Conservation (phyloP, 495 filamentous ascomycete genomes). For the Aspergillus taichungensis region DNA sequence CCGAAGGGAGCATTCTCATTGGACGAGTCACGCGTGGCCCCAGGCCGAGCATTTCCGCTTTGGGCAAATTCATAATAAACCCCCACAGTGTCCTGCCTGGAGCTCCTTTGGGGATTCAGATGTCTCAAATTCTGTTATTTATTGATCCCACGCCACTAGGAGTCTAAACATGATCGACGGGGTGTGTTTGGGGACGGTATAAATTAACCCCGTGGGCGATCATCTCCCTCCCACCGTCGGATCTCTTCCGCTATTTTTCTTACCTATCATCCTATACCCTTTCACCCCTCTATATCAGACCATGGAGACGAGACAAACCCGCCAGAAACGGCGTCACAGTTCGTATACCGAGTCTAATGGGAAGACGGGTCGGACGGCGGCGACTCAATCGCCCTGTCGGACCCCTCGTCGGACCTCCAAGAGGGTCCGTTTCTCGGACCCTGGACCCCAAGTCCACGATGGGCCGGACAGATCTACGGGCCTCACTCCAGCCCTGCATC, state of each 20-base stretch:
- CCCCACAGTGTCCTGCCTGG: background rate
- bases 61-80: slow-evolving; percentile 6
- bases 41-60: slow-evolving; percentile 3
- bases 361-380: slow-evolving; percentile 1
- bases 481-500: slow-evolving; percentile 57
- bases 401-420: slow-evolving; percentile 43
- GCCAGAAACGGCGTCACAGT: slow-evolving; percentile 24
- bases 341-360: slow-evolving; percentile 14
- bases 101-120: no score
- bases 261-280: background rate
- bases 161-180: background rate
- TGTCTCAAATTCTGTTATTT: background rate
- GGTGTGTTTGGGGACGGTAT: background rate
- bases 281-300: background rate
- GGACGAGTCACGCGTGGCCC: slow-evolving; percentile 13
- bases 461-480: slow-evolving; percentile 43
- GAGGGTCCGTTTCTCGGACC: slow-evolving; percentile 65
- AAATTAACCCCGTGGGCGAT: background rate
- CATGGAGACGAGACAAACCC: slow-evolving; percentile 25
- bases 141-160: background rate
- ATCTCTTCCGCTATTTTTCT: background rate
- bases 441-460: slow-evolving; percentile 40
- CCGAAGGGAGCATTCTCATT: slow-evolving; percentile 14
- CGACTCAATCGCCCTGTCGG: background rate
- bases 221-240: background rate